Conservation (phyloP, 306 rosid species). For the Corylus heterophylla region DNA sequence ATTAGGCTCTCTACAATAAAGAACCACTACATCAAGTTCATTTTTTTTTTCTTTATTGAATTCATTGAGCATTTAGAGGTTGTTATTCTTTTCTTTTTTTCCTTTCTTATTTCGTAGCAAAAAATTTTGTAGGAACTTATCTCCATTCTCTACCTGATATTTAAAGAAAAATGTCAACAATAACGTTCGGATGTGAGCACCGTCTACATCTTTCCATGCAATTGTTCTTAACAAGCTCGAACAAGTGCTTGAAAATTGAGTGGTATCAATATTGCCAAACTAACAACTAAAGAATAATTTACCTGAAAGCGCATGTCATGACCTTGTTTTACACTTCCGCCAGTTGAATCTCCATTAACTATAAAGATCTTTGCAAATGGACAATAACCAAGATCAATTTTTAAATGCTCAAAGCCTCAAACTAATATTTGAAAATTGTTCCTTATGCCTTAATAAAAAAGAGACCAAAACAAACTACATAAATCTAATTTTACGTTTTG, state of each 20-base stretch:
- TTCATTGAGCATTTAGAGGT: conserved; percentile 6
- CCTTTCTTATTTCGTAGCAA: background rate
- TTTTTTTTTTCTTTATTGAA: conserved; percentile 12
- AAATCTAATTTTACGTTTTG: background rate
- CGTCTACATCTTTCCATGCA: conserved; percentile 59
- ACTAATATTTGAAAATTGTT: background rate
- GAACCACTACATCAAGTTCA: conserved; percentile 40
- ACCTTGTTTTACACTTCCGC: conserved; percentile 98
- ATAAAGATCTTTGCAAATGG: conserved; percentile 78
- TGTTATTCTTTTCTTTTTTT: background rate
- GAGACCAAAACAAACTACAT: background rate
- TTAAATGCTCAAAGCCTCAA: background rate
- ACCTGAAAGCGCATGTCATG: conserved; percentile 99
- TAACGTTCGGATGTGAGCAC: conserved; percentile 92
- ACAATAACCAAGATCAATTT: conserved; percentile 16
- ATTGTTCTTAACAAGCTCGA: background rate
- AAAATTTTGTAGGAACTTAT: conserved; percentile 5
- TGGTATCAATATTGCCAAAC: conserved; percentile 10
- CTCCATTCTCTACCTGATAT: conserved; percentile 66
- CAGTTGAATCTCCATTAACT: conserved; percentile 98
- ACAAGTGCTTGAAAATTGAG: background rate
- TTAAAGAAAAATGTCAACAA: conserved; percentile 89
- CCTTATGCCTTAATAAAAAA: background rate
- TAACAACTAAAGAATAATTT: conserved; percentile 14
- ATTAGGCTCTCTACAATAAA: conserved; percentile 79